A percentile compares a stretch with the other conserved stretches of the same genome.
Evolutionary conservation across 2,329 filamentous ascomycete genomes (phyloP).

Genomic region (Penicillium sp.): DNA sequence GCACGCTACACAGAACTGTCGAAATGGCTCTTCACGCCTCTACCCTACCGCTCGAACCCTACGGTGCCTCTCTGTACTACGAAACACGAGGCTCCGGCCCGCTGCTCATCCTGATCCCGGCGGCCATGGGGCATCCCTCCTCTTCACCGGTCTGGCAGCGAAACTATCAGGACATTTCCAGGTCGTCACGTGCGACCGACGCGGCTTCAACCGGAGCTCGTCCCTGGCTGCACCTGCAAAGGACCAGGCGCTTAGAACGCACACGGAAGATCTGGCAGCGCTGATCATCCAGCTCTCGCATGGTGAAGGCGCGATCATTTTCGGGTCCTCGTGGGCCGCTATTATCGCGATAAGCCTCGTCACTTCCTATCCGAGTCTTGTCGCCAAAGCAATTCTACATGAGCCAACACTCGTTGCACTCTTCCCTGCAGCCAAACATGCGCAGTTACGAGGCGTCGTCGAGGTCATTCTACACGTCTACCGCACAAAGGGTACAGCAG

Average conservation of each 20-base stretch:
- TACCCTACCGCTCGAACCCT: not conserved
- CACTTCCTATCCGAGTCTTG: not conserved
- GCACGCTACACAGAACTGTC: too few species aligned
- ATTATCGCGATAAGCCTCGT: not conserved
- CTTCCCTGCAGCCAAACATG: not conserved
- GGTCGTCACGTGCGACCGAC: not conserved
- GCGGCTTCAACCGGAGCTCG: not conserved
- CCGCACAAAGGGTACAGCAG: not conserved
- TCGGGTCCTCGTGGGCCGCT: not conserved
- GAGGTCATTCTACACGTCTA: not conserved
- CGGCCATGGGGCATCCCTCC: not conserved
- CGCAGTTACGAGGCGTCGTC: not conserved
- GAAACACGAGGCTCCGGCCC: not conserved
- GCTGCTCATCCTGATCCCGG: not conserved
- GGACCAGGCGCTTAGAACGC: not conserved
- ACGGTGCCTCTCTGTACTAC: not conserved
- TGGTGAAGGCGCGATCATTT: not conserved
- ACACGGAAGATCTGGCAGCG: not conserved
- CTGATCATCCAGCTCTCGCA: not conserved
- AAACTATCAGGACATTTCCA: not conserved
- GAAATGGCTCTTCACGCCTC: not conserved
- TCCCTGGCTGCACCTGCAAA: not conserved
- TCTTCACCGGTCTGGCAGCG: not conserved
- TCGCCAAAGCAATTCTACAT: not conserved
- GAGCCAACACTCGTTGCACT: not conserved